Evolutionary conservation across 2,329 filamentous ascomycete genomes (phyloP), one percentile per base, ranked within the genome.

Genomic region (Orbilia oligospora): DNA sequence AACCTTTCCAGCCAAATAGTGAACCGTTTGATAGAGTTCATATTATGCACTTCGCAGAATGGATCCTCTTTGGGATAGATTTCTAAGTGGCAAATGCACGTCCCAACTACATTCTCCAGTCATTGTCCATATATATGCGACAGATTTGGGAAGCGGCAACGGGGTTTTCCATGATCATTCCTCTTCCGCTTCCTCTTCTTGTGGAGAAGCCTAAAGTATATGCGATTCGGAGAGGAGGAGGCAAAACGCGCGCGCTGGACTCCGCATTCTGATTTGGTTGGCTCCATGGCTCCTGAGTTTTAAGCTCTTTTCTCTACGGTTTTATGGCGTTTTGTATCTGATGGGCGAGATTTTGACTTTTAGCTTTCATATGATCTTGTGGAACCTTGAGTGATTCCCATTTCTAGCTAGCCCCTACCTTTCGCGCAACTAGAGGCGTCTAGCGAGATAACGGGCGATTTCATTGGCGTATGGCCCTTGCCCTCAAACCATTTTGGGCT

Each of bases 31-130:
- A 65, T 48, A 46, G 44, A 46, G 44, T 46, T 41, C n/a, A 24
- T 20, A n/a, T 27, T 38, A 67, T 67, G 61, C 49, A 36, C 70
- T 36, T 73, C 61, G 63, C 61, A 30, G 38, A 64, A 73, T 71
- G 38, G n/a, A 41, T 48, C 67, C 73, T 64, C 27, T 66, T 77
- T 71, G 36, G 73, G 73, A 64, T 51, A 38, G 58, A 48, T 22
- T 58, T 49, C 14, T 48, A 27, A 20, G 75, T 78, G 75, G 75
- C 75, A 78, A 78, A 78, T 69, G 55, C 55, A 69, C 8, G n/a
- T 58, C 41, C 38, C 24, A 61, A 16, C n/a, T 58, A 30, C 41
- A 64, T 48, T 36, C 20, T 44, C 49, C 9, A 44, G 30, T 20
- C 22, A 33, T 33, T 33, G 22, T 51, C 64, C 71, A 41, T 64